Base-by-base conservation (phyloP, 2,329 filamentous ascomycete species). In the Xylariaceae sp. region DNA sequence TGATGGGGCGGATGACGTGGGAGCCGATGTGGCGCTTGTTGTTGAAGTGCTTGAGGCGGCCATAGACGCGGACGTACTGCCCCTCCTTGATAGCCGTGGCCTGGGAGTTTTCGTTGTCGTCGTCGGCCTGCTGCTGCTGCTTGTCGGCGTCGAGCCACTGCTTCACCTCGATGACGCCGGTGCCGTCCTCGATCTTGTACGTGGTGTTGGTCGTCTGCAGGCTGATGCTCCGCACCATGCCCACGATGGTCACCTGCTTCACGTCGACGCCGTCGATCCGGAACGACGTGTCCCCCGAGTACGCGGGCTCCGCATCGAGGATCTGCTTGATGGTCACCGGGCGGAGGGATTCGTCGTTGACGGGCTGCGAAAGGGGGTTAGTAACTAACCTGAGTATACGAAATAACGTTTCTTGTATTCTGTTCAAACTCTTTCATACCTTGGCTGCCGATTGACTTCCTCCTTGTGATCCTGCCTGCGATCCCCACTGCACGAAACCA, bases 241-340 rank as follows among this genome's bases (percentile, higher is more conserved):
- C 92, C 44, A 98, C 79, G 51, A 97, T 83, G 19, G 85, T 90
- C 46, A 94, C 70, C 68, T 90, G 75, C 29, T 81, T 82, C 45
- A 89, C 70, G 48, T 83, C 76, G 32, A 72, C 66, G 49, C 80
- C 83, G 66, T 97, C 92, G 55, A 97, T 85, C 48, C 81, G 80
- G 73, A 94, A 92, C 24, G 88, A 82, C 40, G 81, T 79, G 42
- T 71, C 71, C 2, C 81, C 78, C 60, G 85, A 76, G 64, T 88
- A 47, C 9, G 41, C 34, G n/a, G 48, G 83, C 48, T 84, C 74
- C 48, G 88, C 86, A 48, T 94, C 87, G 57, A 89, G 70, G 41
- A 96, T 76, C 66, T 98, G 92, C 65, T 96, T 96, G 66, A 97
- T 87, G 9, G 92, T 98, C 32, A 96, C 85, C 1, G 92, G 89